Conservation (phyloP, 257 asterid genomes). For the Gardenia jasminoides region DNA sequence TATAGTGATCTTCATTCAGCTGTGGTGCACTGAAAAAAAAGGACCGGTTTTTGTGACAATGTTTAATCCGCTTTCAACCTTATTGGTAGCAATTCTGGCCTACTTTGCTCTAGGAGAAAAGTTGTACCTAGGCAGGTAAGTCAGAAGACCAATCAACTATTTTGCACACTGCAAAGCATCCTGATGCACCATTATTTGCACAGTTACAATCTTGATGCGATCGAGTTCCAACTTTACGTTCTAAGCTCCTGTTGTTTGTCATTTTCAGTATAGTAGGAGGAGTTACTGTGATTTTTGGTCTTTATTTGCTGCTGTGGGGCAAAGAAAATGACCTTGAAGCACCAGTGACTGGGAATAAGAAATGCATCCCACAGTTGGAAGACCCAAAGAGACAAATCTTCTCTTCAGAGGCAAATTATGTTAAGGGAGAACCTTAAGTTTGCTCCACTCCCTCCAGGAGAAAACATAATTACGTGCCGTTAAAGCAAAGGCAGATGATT, state of each 20-base stretch:
- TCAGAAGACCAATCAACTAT: neutral
- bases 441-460: neutral
- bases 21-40: slow-evolving; percentile 67
- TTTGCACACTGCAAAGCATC: neutral
- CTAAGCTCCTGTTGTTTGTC: slow-evolving; percentile 1
- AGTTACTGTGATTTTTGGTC: slow-evolving; percentile 48
- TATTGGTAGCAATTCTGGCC: slow-evolving; percentile 52
- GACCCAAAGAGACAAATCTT: slow-evolving; percentile 26
- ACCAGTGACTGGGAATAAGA: slow-evolving; percentile 31
- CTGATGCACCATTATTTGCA: neutral
- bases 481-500: neutral
- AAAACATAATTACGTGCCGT: too few species aligned
- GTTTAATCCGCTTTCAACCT: slow-evolving; percentile 67
- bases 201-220: neutral
- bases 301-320: slow-evolving; percentile 75
- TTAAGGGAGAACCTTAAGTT: slow-evolving; percentile 32
- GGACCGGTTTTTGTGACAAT: slow-evolving; percentile 82
- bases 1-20: slow-evolving; percentile 43
- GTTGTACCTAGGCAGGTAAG: slow-evolving; percentile 63
- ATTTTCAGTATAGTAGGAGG: slow-evolving; percentile 67
- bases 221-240: neutral
- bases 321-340: slow-evolving; percentile 47
- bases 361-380: slow-evolving; percentile 16
- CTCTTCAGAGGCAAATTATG: slow-evolving; percentile 25
- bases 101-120: slow-evolving; percentile 69